Base-by-base conservation (phyloP, 2,329 filamentous ascomycete species). In the Microdochium trichocladiopsis region DNA sequence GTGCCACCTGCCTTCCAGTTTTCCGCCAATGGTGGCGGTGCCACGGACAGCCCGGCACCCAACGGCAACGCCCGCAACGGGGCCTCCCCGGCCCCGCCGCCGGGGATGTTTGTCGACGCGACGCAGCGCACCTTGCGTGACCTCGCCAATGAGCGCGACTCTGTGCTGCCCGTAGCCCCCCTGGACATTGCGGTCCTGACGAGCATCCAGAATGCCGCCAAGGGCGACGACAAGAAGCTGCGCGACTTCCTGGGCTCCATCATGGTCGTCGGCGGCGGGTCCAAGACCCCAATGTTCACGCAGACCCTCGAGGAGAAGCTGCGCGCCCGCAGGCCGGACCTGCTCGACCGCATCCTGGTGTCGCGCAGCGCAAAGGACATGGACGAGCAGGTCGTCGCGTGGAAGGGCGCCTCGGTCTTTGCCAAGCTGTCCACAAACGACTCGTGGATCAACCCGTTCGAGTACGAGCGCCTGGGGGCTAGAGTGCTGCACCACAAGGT, bases 391-490 rank as follows among this genome's bases (percentile, higher is more conserved):
- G 92, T 97, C n/a, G 88, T 97, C 51, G 86, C 87, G 9, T 99
- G 94, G 94, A 99, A 99, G 78, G 94, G 94, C 3, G 94, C 90
- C 1, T 96, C 91, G 66, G 92, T 99, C 16, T 99, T 96, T 75
- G 92, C 90, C 2, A 91, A 95, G 72, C 73, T 97, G 60, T 82
- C 85, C 47, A 92, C 90, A 16, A 97, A 97, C 70, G 94, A 99
- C 68, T 94, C 88, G 62, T 99, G 94, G 94, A 90, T 97, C 63
- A 87, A 86, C 14, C 82, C 83, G 48, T 77, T 87, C 61, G 93
- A 97, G 75, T 96, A 93, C 70, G 91, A 96, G 72, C 82, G 90
- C 54, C 67, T 96, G 51, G 93, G 92, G 2, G 80, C 84, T 54
- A 81, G 94, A 63, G 79, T 93, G 54, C 72, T 99, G 66, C 90